Percentiles rank a stretch among this genome's conserved stretches.
phyloP scores from a whole-genome alignment of 208 protist genomes.

The Crithidia fasciculata region DNA sequence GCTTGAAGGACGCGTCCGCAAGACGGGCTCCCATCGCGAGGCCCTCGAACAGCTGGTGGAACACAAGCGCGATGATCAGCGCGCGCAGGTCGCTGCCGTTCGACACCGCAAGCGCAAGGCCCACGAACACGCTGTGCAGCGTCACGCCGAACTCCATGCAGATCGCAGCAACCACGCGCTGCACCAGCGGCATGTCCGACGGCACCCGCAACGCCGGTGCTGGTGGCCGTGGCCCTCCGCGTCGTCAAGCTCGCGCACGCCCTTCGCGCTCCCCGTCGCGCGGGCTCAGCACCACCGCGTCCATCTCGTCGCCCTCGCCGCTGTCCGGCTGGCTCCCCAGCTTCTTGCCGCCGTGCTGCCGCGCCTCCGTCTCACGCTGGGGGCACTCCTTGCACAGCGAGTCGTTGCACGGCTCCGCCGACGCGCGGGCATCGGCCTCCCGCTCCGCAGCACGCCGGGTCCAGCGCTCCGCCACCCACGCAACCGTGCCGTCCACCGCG shows the following conservation, averaged over 20 bases:
- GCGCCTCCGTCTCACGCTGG: conserved; percentile 4
- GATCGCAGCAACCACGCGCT: conserved; percentile 44
- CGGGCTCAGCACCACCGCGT: conserved; percentile 1
- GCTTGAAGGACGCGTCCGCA: conserved; percentile 50
- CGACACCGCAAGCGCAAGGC: conserved; percentile 52
- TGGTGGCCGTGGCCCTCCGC: conserved; percentile 24
- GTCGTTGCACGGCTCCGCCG: conserved; percentile 7
- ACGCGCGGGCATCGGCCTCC: too few relatives aligned
- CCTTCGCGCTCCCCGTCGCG: not conserved
- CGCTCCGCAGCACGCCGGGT: not conserved
- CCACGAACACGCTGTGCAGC: conserved; percentile 73
- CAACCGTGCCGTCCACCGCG: conserved; percentile 47
- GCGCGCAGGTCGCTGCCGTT: conserved; percentile 33
- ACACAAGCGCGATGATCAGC: conserved; percentile 61
- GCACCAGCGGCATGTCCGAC: conserved; percentile 17
- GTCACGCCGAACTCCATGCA: conserved; percentile 76
- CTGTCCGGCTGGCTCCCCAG: not conserved
- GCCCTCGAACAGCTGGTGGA: conserved; percentile 81
- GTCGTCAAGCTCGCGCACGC: not conserved
- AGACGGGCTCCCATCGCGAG: conserved; percentile 62
- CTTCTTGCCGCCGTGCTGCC: not conserved
- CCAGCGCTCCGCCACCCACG: conserved; percentile 25
- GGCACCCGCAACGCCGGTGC: conserved; percentile 24
- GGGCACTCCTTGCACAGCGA: conserved; percentile 14
- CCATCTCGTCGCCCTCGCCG: not conserved